phyloP scores from a whole-genome alignment of 148 eudicot genomes.

The Bassia scoparia region DNA sequence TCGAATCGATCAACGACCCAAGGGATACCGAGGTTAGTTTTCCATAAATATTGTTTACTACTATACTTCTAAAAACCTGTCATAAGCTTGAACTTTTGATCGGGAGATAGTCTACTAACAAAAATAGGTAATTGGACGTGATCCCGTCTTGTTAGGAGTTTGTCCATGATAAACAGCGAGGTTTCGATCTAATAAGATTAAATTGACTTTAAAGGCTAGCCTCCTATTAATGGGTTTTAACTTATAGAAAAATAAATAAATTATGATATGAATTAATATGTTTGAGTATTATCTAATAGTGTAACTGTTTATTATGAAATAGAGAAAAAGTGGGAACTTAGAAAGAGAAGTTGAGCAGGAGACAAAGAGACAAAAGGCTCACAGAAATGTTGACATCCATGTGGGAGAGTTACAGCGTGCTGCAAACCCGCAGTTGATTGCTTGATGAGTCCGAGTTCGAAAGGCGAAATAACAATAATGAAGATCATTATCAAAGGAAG shows the following conservation, averaged over 20 bases:
- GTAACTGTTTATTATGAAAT: not conserved
- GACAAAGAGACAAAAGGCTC: constrained; percentile 28
- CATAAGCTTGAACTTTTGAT: too few relatives aligned
- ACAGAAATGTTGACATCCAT: constrained; percentile 27
- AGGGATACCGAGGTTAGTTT: constrained; percentile 20
- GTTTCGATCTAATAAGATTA: too few relatives aligned
- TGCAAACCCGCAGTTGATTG: constrained; percentile 27
- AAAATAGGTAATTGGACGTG: too few relatives aligned
- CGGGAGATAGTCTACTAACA: too few relatives aligned
- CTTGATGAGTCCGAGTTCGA: constrained; percentile 14
- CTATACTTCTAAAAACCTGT: too few relatives aligned
- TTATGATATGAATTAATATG: too few relatives aligned
- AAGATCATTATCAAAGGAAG: constrained; percentile 17
- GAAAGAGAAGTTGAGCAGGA: constrained; percentile 27
- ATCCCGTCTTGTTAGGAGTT: too few relatives aligned
- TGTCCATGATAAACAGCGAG: too few relatives aligned
- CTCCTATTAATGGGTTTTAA: too few relatives aligned
- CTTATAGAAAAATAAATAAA: too few relatives aligned
- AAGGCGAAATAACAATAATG: constrained; percentile 11
- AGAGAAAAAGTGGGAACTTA: constrained; percentile 16
- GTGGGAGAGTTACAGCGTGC: constrained; percentile 22
- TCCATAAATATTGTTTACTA: not conserved
- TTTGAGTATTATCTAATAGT: too few relatives aligned
- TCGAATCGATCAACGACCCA: not conserved
- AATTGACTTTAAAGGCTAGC: too few relatives aligned